These are phyloP conservation scores for Aspergillus luchuensis DNA, from an alignment of 2,329 filamentous ascomycete genomes.

Conservation along the genomic window DNA sequence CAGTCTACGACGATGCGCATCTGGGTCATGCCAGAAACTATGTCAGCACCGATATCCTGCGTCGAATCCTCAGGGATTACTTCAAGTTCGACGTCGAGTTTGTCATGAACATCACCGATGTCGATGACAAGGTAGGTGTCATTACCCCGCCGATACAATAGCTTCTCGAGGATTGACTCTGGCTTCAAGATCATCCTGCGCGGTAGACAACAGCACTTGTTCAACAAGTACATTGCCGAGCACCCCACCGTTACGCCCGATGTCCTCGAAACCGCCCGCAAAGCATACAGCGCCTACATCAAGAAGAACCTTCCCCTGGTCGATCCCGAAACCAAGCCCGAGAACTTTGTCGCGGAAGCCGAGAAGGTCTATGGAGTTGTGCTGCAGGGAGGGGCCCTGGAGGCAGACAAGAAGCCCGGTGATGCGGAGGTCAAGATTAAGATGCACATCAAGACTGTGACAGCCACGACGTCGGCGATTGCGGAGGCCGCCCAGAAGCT, in stretches of 20 bases:
- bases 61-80: slow-evolving; percentile 78
- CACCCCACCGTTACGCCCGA: slow-evolving; percentile 49
- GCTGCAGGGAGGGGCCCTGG: slow-evolving; percentile 57
- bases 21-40: slow-evolving; percentile 86
- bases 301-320: slow-evolving; percentile 68
- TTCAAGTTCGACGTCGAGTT: slow-evolving; percentile 82
- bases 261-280: slow-evolving; percentile 52
- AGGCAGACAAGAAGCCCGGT: slow-evolving; percentile 58
- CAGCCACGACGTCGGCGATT: slow-evolving; percentile 57
- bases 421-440: slow-evolving; percentile 85
- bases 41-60: slow-evolving; percentile 84
- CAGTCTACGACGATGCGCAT: slow-evolving; percentile 80
- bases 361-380: slow-evolving; percentile 57
- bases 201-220: slow-evolving; percentile 75
- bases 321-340: slow-evolving; percentile 46
- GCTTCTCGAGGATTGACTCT: slow-evolving; percentile 10
- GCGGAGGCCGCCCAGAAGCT: slow-evolving; percentile 32
- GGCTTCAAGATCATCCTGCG: slow-evolving; percentile 60
- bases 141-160: not conserved
- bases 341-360: slow-evolving; percentile 51
- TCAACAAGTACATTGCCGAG: slow-evolving; percentile 65
- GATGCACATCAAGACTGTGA: slow-evolving; percentile 75
- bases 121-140: slow-evolving; percentile 68
- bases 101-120: slow-evolving; percentile 91
- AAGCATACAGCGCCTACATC: slow-evolving; percentile 59